A percentile compares a stretch with the other conserved stretches of the same genome.
Conservation (phyloP, 2,329 filamentous ascomycete species). For the Dryadomyces quercus-mongolicae region DNA sequence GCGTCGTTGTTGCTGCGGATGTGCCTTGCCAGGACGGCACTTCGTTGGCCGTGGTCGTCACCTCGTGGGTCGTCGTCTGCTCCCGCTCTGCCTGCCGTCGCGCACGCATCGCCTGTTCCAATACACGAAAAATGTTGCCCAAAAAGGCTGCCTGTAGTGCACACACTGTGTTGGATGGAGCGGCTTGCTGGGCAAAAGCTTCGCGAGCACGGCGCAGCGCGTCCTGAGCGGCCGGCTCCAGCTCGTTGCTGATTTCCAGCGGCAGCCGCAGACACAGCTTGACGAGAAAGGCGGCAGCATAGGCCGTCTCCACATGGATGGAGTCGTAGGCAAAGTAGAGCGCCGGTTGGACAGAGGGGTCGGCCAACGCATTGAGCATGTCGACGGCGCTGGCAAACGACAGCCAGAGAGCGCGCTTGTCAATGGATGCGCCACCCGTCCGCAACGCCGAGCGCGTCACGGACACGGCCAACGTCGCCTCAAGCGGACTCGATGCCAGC, state of each 20-base stretch:
- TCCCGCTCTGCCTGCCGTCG: background rate
- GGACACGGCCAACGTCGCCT: background rate
- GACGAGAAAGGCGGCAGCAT: background rate
- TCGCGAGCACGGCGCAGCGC: background rate
- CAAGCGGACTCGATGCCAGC: background rate
- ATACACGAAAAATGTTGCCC: constrained; percentile 10
- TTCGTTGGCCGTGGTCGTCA: no score
- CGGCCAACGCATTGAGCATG: constrained; percentile 20
- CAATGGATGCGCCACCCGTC: background rate
- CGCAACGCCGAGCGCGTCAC: no score
- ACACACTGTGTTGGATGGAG: constrained; percentile 16
- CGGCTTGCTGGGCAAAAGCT: background rate
- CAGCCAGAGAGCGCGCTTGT: constrained; percentile 18
- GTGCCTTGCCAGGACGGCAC: no score
- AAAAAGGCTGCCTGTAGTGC: constrained; percentile 21
- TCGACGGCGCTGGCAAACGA: constrained; percentile 18
- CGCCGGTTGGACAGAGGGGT: constrained; percentile 14
- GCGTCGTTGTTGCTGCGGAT: background rate
- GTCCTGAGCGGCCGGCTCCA: background rate
- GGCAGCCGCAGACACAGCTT: background rate
- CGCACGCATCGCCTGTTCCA: background rate
- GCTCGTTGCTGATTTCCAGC: background rate
- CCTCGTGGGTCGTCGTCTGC: background rate
- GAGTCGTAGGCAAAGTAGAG: constrained; percentile 18
- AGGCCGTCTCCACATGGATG: background rate